Percentiles rank a stretch among this genome's conserved stretches.
Conservation (phyloP, 148 eudicot species). For the Nepenthes mirabilis region DNA sequence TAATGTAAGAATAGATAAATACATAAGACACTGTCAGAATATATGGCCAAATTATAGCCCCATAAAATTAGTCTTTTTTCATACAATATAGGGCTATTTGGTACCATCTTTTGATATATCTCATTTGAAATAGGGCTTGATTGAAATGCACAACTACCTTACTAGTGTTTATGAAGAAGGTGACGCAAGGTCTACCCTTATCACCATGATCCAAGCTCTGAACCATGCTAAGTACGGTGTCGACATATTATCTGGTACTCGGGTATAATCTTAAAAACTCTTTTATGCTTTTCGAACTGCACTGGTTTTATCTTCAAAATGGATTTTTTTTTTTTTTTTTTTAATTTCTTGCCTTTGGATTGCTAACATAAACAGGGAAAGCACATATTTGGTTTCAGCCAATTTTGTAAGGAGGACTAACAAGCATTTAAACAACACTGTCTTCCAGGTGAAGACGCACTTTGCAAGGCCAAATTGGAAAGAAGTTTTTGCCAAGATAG, state of each 20-base stretch:
- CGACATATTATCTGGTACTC: slow-evolving; percentile 89
- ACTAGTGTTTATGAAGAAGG: slow-evolving; percentile 97
- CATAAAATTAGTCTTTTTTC: too few relatives aligned
- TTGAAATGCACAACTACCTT: slow-evolving; percentile 96
- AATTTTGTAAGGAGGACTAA: too few relatives aligned
- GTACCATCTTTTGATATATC: not conserved
- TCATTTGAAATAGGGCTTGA: slow-evolving; percentile 50
- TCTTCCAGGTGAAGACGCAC: slow-evolving; percentile 93
- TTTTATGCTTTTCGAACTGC: not conserved
- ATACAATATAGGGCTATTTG: too few relatives aligned
- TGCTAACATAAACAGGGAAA: not conserved
- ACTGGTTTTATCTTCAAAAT: not conserved
- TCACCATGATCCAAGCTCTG: slow-evolving; percentile 91
- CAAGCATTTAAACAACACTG: not conserved
- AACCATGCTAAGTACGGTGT: slow-evolving; percentile 92
- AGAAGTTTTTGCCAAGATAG: slow-evolving; percentile 75
- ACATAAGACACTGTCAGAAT: too few relatives aligned
- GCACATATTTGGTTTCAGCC: not conserved
- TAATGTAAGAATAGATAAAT: too few relatives aligned
- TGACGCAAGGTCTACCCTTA: slow-evolving; percentile 87
- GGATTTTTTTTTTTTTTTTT: not conserved
- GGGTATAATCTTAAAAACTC: slow-evolving; percentile 30
- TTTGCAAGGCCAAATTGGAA: slow-evolving; percentile 96
- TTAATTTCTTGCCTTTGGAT: not conserved
- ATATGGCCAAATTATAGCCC: too few relatives aligned